A percentile compares a stretch with the other conserved stretches of the same genome.
Conservation (phyloP, 2,329 filamentous ascomycete genomes). For the Pestalotiopsis sp. region DNA sequence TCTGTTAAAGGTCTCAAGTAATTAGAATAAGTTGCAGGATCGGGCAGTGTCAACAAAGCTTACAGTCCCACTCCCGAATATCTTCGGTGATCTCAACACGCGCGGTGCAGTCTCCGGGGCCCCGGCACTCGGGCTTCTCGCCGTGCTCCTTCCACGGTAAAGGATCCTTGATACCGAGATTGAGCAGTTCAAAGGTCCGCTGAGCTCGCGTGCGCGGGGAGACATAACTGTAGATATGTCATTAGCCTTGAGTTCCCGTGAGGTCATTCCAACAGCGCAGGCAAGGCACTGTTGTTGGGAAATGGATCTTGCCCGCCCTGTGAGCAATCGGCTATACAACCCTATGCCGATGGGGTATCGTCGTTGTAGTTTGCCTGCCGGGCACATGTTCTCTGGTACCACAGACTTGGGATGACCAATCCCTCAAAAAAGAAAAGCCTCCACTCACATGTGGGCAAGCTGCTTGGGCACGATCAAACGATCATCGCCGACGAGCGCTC, state of each 20-base stretch:
- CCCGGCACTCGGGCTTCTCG: constrained; percentile 29
- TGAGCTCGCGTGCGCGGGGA: constrained; percentile 85
- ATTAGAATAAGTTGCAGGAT: background rate
- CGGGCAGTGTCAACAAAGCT: background rate
- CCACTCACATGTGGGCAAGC: constrained; percentile 76
- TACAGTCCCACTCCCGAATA: constrained; percentile 80
- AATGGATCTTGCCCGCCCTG: too few relatives aligned
- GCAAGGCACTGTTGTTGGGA: background rate
- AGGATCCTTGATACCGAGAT: constrained; percentile 68
- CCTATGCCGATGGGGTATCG: too few relatives aligned
- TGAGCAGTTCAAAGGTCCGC: constrained; percentile 85
- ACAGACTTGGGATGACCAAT: background rate
- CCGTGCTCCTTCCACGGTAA: constrained; percentile 71
- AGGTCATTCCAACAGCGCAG: too few relatives aligned
- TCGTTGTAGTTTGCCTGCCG: too few relatives aligned
- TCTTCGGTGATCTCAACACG: constrained; percentile 69
- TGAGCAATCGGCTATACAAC: too few relatives aligned
- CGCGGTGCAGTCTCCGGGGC: constrained; percentile 55
- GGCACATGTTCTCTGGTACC: background rate
- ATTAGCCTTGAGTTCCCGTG: background rate
- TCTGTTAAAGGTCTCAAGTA: constrained; percentile 36
- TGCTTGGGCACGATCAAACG: constrained; percentile 82
- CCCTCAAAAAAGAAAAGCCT: background rate
- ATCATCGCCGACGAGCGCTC: constrained; percentile 81
- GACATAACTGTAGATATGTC: constrained; percentile 63